A percentile compares a stretch with the other conserved stretches of the same genome.
These are phyloP conservation scores for Hypericum androsaemum DNA, from an alignment of 345 rosid species.

Conservation along the genomic window DNA sequence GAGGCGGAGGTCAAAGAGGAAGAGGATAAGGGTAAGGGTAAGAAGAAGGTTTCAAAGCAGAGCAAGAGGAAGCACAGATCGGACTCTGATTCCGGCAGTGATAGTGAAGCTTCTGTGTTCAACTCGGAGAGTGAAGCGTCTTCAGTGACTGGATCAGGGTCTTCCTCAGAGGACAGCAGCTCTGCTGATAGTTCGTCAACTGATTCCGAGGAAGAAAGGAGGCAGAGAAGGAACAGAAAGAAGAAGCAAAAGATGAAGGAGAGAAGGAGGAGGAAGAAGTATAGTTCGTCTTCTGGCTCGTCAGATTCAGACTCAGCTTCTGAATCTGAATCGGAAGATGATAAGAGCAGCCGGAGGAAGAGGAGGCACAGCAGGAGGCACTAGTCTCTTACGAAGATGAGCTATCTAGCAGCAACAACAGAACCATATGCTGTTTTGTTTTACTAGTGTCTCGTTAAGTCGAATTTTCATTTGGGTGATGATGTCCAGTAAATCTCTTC, in stretches of 20 bases:
- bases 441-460: no score
- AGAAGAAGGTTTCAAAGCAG: slow-evolving; percentile 44
- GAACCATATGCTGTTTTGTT: no score
- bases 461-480: no score
- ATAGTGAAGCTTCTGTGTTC: slow-evolving; percentile 86
- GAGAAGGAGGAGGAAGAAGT: slow-evolving; percentile 44
- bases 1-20: slow-evolving; percentile 33
- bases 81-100: slow-evolving; percentile 53
- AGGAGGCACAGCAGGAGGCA: slow-evolving; percentile 51
- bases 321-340: slow-evolving; percentile 57
- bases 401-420: no score
- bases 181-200: slow-evolving; percentile 59
- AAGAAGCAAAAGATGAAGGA: slow-evolving; percentile 60
- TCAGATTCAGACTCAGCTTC: slow-evolving; percentile 64
- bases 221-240: slow-evolving; percentile 50
- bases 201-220: slow-evolving; percentile 59
- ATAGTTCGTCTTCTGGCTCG: slow-evolving; percentile 70
- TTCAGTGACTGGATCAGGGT: slow-evolving; percentile 51
- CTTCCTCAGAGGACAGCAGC: slow-evolving; percentile 57
- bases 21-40: slow-evolving; percentile 35
- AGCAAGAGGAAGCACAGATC: slow-evolving; percentile 79
- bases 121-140: slow-evolving; percentile 64
- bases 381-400: not conserved
- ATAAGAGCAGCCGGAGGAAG: slow-evolving; percentile 47
- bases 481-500: no score